Base-by-base conservation (phyloP, 768 basidiomycete genomes). In the Mycena olivaceomarginata region DNA sequence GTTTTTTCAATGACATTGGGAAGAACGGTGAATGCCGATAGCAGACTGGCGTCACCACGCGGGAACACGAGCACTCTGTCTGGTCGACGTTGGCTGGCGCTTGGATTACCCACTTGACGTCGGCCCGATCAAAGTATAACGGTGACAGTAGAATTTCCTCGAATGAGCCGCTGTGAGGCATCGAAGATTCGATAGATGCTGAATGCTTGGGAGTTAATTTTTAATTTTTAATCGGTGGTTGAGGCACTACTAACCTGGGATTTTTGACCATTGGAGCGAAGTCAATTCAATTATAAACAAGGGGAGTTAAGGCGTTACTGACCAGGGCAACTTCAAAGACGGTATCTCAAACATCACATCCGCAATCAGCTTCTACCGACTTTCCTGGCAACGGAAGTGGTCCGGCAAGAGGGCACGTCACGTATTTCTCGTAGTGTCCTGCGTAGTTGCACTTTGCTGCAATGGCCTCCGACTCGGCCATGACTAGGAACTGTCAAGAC, bases 101-200 rank as follows among this genome's bases (percentile, higher is more conserved):
- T 77, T 96, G 94, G 63, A 96, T 94, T 5, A 91, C 94, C 48
- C 80, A 79, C 85, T 95, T 94, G 68, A 96, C 94, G 46, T 95
- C 93, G 7, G 80, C 80, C 56, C 92, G 89, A 84, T 95, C 89
- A 81, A 96, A 96, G 85, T 95, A 96, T 51, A 95, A 72, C 2
- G 94, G 94, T 0, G 90, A 82, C 5, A 86, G 69, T 79, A 94
- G 94, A 6, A 81, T 80, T 41, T 94, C 86, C 4, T 81, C 77
- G 84, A 91, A 93, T 0, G 92, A 90, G 11, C 92, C 92, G 2
- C 92, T 93, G 80, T 37, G 77, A 48, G 22, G 91, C 94, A 80
- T 95, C 94, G 84, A 94, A 94, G 70, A 96, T 94, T 25, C 93
- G 90, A 82, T 95, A 96, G 9, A 95, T 88, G 78, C 96, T 89